Conservation (phyloP, 306 rosid genomes). For the Quercus alba region DNA sequence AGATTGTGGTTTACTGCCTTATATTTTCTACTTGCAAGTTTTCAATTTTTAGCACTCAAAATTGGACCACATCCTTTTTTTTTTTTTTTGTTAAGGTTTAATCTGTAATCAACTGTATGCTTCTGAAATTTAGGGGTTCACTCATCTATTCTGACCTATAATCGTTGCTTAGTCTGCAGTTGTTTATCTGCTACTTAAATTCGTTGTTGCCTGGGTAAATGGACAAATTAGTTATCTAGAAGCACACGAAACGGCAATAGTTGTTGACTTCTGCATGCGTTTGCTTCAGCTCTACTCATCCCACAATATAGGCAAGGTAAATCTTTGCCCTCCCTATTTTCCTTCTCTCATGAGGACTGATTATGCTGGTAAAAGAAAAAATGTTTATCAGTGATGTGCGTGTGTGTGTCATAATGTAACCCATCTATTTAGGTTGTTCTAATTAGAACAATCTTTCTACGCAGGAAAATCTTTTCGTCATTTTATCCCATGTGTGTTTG, state of each 20-base stretch:
- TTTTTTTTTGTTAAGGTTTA: not conserved
- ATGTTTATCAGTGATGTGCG: not conserved
- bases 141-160: slow-evolving; percentile 24
- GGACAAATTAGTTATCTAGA: slow-evolving; percentile 90
- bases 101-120: not conserved
- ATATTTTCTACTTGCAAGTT: not conserved
- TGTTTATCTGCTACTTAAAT: slow-evolving; percentile 85
- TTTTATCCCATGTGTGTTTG: too few relatives aligned
- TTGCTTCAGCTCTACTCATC: slow-evolving; percentile 90
- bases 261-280: slow-evolving; percentile 78
- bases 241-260: slow-evolving; percentile 71
- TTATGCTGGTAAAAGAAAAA: slow-evolving; percentile 5
- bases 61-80: not conserved
- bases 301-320: slow-evolving; percentile 95
- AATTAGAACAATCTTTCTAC: too few relatives aligned
- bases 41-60: not conserved
- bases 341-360: slow-evolving; percentile 4
- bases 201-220: slow-evolving; percentile 91
- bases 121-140: not conserved
- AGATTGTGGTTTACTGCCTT: not conserved
- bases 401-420: not conserved
- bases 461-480: too few relatives aligned
- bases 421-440: too few relatives aligned
- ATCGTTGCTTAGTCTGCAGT: slow-evolving; percentile 79
- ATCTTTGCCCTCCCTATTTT: slow-evolving; percentile 10